Base-by-base conservation (phyloP, 805 yeast genomes). In the Myxozyma monticola region DNA sequence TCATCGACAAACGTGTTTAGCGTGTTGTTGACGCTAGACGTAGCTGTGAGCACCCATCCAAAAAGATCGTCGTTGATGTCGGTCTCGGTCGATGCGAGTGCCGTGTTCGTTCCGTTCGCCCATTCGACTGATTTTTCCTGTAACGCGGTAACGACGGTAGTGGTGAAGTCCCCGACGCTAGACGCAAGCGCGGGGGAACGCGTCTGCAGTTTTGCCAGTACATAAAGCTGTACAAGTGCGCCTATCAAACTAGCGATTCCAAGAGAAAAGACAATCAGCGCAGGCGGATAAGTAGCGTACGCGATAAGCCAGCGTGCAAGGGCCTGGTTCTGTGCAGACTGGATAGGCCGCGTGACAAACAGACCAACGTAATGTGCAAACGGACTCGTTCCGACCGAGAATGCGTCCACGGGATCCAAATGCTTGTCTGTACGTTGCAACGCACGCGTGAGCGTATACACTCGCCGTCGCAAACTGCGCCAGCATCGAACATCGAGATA, bases 1-100 rank as follows among this genome's bases (percentile, higher is more conserved):
- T 70, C 73, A 2, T 64, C 68, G 43, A 84, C 73, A 65, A 89
- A 83, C 1, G 65, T 68, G 18, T 74, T 67, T 1, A 88, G 71
- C 0, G 96, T 85, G 7, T 67, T 54, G 62, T 87, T 87, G 1
- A 88, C 67, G 0, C 83, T 64, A 0, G 65, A 60, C 0, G 93
- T 78, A 0, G 88, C 75, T 1, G 72, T 71, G 45, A 75, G 72
- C 0, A 87, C 74, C 79, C 85, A 78, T 0, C 86, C 85, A 54
- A 90, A 79, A 14, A 88, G 56, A 31, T 81, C 77, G 2, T 74
- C 68, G 65, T 93, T 93, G 28, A 89, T 67, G 2, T 64, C 64
- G 1, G 56, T 55, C 62, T 85, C 82, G 35, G 81, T 76, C 0
- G 55, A 44, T 4, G 65, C 57, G 20, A 90, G 69, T 49, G 78